Evolutionary conservation across 2,329 filamentous ascomycete genomes (phyloP), one percentile per base, ranked within the genome.

Genomic region (Alternaria ethzedia): DNA sequence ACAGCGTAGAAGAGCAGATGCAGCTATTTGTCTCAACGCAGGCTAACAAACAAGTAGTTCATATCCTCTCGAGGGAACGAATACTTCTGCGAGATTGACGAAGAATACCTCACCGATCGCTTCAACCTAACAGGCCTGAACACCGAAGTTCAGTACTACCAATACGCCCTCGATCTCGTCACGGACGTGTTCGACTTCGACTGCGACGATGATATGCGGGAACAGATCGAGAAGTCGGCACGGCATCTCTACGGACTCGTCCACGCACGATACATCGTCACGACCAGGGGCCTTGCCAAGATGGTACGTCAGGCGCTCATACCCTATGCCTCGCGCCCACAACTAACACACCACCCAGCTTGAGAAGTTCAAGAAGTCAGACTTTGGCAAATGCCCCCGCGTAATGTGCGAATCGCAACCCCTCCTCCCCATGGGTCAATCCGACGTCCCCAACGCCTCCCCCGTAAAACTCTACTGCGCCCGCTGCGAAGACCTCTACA

Each of bases 41-140:
- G 12, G 52, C 70, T 74, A 32, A 74, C 58, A 28, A 17, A 15
- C 10, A 5, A 17, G 5, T 63, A 99, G 96, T 99, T 99, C 81
- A 97, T 98, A 75, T 97, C 95, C 5, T 97, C 94, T 6, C 89
- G 96, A 59, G 96, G 96, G 70, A 98, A 99, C 82, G 96, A 99
- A 80, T 99, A 99, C 83, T 99, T 98, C 77, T 99, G 96, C 87
- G 96, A 99, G 80, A 98, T 99, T 75, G 96, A 99, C 82, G 96
- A 99, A 81, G 96, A 99, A 76, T 99, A 99, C 82, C 87, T 99
- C 50, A 98, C 94, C 55, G 96, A 99, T 81, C 90, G 96, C 54
- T 99, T 99, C 87, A 99, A 99, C 83, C 86, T 99, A 65, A 99
- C 96, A 0, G 96, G 96, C 41, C 88, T 99, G 54, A 97, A 98